Percentiles rank a stretch among this genome's conserved stretches.
phyloP scores from a whole-genome alignment of 2,329 filamentous ascomycete genomes.

The Malbranchea zuffiana region DNA sequence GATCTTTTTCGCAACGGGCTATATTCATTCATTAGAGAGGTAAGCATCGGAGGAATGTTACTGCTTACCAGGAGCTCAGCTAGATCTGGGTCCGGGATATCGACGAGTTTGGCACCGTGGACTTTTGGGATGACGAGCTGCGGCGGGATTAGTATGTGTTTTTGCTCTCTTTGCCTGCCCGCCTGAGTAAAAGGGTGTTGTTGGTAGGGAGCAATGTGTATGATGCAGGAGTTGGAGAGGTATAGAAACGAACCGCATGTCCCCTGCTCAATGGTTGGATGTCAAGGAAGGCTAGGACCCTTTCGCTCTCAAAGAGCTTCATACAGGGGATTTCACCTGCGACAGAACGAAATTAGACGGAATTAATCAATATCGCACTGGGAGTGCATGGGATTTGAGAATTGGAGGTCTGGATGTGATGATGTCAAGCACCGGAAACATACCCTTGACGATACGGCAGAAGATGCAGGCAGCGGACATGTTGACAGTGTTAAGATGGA shows the following conservation, averaged over 20 bases:
- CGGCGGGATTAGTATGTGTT: constrained; percentile 74
- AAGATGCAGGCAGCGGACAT: constrained; percentile 66
- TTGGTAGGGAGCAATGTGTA: too few relatives aligned
- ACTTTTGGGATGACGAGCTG: constrained; percentile 93
- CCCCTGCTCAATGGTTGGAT: constrained; percentile 82
- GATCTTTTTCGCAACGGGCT: constrained; percentile 79
- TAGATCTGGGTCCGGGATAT: constrained; percentile 85
- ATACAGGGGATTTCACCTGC: constrained; percentile 88
- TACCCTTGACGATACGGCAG: constrained; percentile 95
- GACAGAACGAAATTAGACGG: too few relatives aligned
- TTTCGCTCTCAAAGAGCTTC: constrained; percentile 92
- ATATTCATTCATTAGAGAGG: not conserved
- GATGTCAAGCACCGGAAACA: constrained; percentile 11
- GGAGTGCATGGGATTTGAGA: not conserved
- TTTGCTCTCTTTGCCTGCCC: constrained; percentile 91
- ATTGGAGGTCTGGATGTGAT: constrained; percentile 4
- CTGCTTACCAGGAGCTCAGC: constrained; percentile 61
- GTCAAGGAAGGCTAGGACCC: constrained; percentile 89
- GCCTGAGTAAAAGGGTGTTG: constrained; percentile 47
- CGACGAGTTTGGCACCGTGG: constrained; percentile 81
- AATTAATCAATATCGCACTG: too few relatives aligned
- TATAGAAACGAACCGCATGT: constrained; percentile 60
- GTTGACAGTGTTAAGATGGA: not conserved
- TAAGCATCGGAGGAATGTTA: not conserved
- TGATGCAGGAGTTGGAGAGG: too few relatives aligned